Evolutionary conservation across 1,284 basidiomycete genomes (phyloP).

Genomic region (Trichosporon ovoides): DNA sequence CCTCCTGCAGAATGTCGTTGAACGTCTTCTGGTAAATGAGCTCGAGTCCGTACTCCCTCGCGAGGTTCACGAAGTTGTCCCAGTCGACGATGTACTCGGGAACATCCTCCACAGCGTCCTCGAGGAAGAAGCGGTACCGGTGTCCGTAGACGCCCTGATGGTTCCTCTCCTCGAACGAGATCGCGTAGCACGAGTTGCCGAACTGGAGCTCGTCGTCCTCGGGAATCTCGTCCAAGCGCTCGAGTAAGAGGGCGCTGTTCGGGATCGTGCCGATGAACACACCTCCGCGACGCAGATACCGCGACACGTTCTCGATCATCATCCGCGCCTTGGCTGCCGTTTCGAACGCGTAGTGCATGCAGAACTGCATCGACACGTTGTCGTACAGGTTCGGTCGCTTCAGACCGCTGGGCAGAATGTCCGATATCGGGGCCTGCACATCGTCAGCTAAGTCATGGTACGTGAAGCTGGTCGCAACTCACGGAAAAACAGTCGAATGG

Average conservation of each 20-base stretch:
- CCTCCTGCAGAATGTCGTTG: constrained; percentile 74
- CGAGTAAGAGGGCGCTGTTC: constrained; percentile 71
- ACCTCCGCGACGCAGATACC: constrained; percentile 75
- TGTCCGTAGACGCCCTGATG: constrained; percentile 73
- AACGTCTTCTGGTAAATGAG: constrained; percentile 80
- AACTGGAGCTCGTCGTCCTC: constrained; percentile 64
- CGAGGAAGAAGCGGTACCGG: constrained; percentile 86
- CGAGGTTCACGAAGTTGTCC: constrained; percentile 81
- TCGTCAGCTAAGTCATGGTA: not conserved
- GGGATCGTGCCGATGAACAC: constrained; percentile 92
- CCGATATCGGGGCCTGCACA: constrained; percentile 58
- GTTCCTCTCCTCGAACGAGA: constrained; percentile 69
- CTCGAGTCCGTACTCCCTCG: constrained; percentile 71
- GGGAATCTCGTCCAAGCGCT: constrained; percentile 64
- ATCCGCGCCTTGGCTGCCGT: constrained; percentile 73
- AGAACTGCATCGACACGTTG: constrained; percentile 96
- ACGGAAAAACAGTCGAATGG: constrained; percentile 81
- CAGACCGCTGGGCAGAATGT: constrained; percentile 62
- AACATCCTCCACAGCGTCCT: constrained; percentile 93
- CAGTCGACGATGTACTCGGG: constrained; percentile 95
- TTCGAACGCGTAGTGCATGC: constrained; percentile 99
- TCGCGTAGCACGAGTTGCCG: constrained; percentile 83
- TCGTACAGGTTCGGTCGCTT: constrained; percentile 61
- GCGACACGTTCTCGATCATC: constrained; percentile 88
- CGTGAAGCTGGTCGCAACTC: constrained; percentile 24